Evolutionary conservation across 306 rosid species (phyloP).

Genomic region (Quercus cerris): DNA sequence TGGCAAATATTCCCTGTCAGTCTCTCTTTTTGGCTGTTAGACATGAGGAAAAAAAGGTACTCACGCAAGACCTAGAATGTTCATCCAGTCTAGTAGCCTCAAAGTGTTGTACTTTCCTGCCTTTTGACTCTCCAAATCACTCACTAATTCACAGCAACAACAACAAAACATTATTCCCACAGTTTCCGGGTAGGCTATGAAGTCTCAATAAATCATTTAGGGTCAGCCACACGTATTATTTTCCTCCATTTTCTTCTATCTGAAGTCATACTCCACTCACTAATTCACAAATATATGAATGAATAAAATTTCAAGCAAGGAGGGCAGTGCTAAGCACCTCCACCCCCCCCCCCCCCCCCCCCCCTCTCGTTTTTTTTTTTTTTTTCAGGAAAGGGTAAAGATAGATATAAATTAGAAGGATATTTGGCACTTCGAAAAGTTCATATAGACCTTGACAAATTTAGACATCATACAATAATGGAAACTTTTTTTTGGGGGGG

Average conservation of each 20-base stretch:
- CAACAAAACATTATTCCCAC: too few species aligned
- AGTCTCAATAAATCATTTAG: too few species aligned
- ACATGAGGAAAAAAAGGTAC: slow-evolving; percentile 24
- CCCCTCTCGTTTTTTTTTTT: not conserved
- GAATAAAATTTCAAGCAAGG: slow-evolving; percentile 23
- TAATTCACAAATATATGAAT: slow-evolving; percentile 4
- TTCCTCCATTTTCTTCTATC: too few species aligned
- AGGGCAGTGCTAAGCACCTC: not conserved
- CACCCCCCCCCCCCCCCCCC: too few species aligned
- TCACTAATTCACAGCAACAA: not conserved
- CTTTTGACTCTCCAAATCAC: slow-evolving; percentile 13
- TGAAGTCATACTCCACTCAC: not conserved
- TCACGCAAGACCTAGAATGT: slow-evolving; percentile 22
- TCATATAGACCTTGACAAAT: slow-evolving; percentile 14
- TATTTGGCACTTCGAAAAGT: slow-evolving; percentile 8
- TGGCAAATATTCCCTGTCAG: slow-evolving; percentile 31
- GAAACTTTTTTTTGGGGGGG: not conserved
- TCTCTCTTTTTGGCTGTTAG: slow-evolving; percentile 25
- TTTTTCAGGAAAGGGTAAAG: slow-evolving; percentile 9
- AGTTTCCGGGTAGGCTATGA: too few species aligned
- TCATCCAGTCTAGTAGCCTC: slow-evolving; percentile 11
- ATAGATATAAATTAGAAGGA: slow-evolving; percentile 13
- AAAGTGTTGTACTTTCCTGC: not conserved
- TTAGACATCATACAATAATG: slow-evolving; percentile 10
- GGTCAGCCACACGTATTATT: too few species aligned